Evolutionary conservation across 1,284 basidiomycete genomes (phyloP), one percentile per base, ranked within the genome.

Genomic region (Coniophora puteana): DNA sequence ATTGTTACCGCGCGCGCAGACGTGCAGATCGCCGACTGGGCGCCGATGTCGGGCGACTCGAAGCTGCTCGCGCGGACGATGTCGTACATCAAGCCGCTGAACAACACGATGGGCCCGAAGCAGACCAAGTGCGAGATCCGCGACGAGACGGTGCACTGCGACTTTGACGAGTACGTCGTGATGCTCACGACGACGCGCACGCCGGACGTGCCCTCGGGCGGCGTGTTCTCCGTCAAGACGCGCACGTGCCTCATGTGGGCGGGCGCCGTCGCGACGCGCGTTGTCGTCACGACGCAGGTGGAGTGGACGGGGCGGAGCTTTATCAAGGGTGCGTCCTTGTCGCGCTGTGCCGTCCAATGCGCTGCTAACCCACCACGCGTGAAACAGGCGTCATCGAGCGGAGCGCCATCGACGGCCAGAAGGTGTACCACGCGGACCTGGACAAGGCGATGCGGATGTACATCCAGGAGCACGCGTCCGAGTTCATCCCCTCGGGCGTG

Each of bases 241-340:
- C 72, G 83, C 51, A 96, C 93, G 8, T 98, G 94, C 60, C 75
- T 99, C 43, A 98, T 82, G 61, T 99, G 94, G 94, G 93, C 89
- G 4, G 85, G 85, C 37, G 69, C 77, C 4, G 78, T 88, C 40
- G 78, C 83, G 4, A 86, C 89, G 2, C 80, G 77, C 39, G 79
- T 99, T 11, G 54, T 91, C 7, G 91, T 99, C 4, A 94, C 92
- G 26, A 93, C 89, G 6, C 80, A 88, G 51, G 92, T 98, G 3
- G 94, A 98, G 48, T 99, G 95, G 94, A 91, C 87, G 0, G 94
- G 94, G 17, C 77, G 93, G 52, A 95, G 91, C 63, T 97, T 97
- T 69, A 90, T 99, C 63, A 95, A 91, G 66, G 86, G 93, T 91
- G 48, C 52, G 78, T 26, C 13, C 11, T n/a, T 4, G 12, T 21